phyloP scores from a whole-genome alignment of 805 yeast genomes.

The Barnettozyma wickerhamii region DNA sequence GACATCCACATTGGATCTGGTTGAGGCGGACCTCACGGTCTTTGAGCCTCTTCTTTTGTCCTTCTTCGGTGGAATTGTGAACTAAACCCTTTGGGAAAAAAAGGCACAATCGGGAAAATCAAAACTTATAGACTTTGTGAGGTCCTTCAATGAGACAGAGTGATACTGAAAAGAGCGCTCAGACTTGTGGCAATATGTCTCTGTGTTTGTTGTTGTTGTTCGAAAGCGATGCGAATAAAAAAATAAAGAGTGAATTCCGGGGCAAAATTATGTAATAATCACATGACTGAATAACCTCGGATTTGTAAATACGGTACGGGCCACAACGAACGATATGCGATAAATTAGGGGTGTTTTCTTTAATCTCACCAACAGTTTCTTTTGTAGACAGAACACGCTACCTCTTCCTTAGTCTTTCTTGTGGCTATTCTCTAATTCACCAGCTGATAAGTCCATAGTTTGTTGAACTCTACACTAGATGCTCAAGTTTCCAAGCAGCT shows the following conservation, averaged over 20 bases:
- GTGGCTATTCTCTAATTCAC: too few species aligned
- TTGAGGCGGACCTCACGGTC: constrained; percentile 16
- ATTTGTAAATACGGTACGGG: not conserved
- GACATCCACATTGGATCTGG: not conserved
- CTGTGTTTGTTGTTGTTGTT: too few species aligned
- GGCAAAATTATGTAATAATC: not conserved
- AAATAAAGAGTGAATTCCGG: not conserved
- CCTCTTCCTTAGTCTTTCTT: too few species aligned
- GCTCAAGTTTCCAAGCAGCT: not conserved
- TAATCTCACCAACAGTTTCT: not conserved
- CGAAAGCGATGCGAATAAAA: too few species aligned
- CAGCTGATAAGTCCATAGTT: too few species aligned
- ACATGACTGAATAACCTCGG: too few species aligned
- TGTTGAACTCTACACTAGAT: not conserved
- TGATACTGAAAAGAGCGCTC: too few species aligned
- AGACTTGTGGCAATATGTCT: too few species aligned
- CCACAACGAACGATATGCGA: not conserved
- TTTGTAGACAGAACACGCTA: too few species aligned
- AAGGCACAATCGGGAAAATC: too few species aligned
- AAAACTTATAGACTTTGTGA: too few species aligned
- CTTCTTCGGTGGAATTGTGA: constrained; percentile 15
- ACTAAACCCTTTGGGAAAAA: not conserved
- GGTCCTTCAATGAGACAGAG: too few species aligned
- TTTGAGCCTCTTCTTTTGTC: constrained; percentile 19
- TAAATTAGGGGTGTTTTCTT: not conserved